Base-by-base conservation (phyloP, 495 filamentous ascomycete species). In the Schizothecium vesticola region DNA sequence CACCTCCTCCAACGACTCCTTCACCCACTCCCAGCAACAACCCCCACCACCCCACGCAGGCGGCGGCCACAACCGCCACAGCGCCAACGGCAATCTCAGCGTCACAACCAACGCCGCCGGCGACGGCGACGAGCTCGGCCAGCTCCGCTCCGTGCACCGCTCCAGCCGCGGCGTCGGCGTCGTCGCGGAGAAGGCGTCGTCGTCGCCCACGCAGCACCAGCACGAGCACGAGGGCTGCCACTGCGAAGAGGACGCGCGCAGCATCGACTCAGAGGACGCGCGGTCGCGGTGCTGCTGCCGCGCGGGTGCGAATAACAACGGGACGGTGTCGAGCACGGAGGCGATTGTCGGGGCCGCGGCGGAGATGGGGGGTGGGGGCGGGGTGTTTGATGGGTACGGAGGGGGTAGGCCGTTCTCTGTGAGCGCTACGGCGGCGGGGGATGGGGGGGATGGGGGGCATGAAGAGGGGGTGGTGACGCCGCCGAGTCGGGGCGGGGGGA, bases 341-440 rank as follows among this genome's bases (percentile, higher is more conserved):
- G 63, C 71, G 25, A 70, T 75, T n/a, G 59, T 73, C 16, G 69
- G 68, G 1, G 73, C 69, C 36, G 57, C 67, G 29, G 71, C 60
- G 21, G 73, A 73, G 57, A 75, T 75, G 21, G 19, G 61, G 16
- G 69, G 60, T 7, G 71, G 67, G 19, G 62, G 67, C n/a, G 21
- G 56, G 56, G 21, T 66, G 31, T 11, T n/a, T 28, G 21, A 19
- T 3, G 59, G 59, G 59, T 25, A 61, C 19, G 59, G 59, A 13
- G 59, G 59, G n/a, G 59, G n/a, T 12, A 9, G 60, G 60, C 23
- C 11, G 9, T 31, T 61, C 8, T 61, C 26, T 25, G 61, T 64
- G 62, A 31, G 21, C 24, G 11, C 13, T 5, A 62, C 11, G 4
- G 33, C 4, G 1, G 26, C 28, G 4, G 31, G n/a, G n/a, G n/a